These are phyloP conservation scores for Wickerhamiella sorbophila DNA, from an alignment of 805 yeast species.

Conservation along the genomic window DNA sequence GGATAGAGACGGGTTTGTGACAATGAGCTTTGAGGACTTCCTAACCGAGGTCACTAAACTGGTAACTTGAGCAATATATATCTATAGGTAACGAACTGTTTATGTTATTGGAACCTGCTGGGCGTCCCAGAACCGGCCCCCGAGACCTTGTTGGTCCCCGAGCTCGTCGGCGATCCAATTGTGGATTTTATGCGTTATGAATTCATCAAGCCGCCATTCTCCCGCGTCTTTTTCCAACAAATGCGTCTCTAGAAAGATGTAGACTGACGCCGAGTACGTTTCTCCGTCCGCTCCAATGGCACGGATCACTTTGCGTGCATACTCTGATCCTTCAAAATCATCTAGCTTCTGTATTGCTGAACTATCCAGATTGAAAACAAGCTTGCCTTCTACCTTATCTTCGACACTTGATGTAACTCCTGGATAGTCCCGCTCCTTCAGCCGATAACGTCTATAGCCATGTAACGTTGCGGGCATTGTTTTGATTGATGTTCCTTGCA, in stretches of 20 bases:
- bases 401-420: constrained; percentile 7
- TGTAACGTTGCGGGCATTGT: constrained; percentile 2
- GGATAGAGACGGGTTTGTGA: constrained; percentile 47
- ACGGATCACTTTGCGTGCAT: constrained; percentile 9
- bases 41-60: constrained; percentile 24
- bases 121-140: constrained; percentile 4
- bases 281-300: constrained; percentile 4
- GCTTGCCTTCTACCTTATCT: constrained; percentile 9
- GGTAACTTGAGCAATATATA: constrained; percentile 10
- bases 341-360: constrained; percentile 12
- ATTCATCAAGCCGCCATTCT: constrained; percentile 4
- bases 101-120: not conserved
- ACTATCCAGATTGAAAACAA: constrained; percentile 10
- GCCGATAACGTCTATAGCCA: constrained; percentile 6
- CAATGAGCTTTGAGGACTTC: constrained; percentile 27
- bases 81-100: not conserved
- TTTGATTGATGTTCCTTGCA: not conserved
- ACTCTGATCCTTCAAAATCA: constrained; percentile 18
- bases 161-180: constrained; percentile 7
- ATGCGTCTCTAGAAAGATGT: constrained; percentile 5
- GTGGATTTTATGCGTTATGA: not conserved
- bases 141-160: constrained; percentile 3
- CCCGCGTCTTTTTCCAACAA: constrained; percentile 1
- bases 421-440: constrained; percentile 15
- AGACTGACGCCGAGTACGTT: constrained; percentile 2